Evolutionary conservation across 495 filamentous ascomycete genomes (phyloP), one percentile per base, ranked within the genome.

Genomic region (Halenospora varia): DNA sequence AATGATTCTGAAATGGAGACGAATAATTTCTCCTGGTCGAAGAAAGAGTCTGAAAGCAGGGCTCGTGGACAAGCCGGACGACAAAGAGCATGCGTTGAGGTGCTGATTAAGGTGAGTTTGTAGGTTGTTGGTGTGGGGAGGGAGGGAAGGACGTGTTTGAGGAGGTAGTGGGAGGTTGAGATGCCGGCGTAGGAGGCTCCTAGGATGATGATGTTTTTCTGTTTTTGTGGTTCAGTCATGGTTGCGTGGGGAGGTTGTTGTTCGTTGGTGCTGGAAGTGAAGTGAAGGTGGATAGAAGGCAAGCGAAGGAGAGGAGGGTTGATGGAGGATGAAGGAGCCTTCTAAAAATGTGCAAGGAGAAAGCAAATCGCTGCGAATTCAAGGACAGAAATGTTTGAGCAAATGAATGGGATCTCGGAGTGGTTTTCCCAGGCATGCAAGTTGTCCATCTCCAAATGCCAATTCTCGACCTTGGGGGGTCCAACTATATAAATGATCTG

Each of bases 131-230:
- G 51, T 42, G 62, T 25, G 25, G 73, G 69, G 0, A 80, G 66
- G 3, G 57, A 39, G 11, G 79, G 77, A 13, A 81, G n/a, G 44
- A 65, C 69, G 66, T 80, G 75, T 59, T 78, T 79, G 61, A 82
- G 76, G 51, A 80, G 62, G 54, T 77, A 76, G 57, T 84, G 81
- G 3, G 79, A 75, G 8, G 69, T 72, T 3, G 76, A 76, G 11
- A 80, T 49, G 22, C 79, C 81, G 42, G 42, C 78, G 62, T 77
- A 82, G 42, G 79, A 82, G 26, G 71, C 79, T 20, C 80, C 81
- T 25, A 82, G 66, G 51, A 84, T 74, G 54, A 82, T 55, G 51
- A 80, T 74, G n/a, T 70, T 75, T 56, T 77, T 63, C 19, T 24
- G 18, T 2, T 61, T 53, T 3, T 3, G 3, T 10, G 47, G 19